A percentile compares a stretch with the other conserved stretches of the same genome.
Evolutionary conservation across 805 yeast genomes (phyloP).

Genomic region (Myxozyma geophila): DNA sequence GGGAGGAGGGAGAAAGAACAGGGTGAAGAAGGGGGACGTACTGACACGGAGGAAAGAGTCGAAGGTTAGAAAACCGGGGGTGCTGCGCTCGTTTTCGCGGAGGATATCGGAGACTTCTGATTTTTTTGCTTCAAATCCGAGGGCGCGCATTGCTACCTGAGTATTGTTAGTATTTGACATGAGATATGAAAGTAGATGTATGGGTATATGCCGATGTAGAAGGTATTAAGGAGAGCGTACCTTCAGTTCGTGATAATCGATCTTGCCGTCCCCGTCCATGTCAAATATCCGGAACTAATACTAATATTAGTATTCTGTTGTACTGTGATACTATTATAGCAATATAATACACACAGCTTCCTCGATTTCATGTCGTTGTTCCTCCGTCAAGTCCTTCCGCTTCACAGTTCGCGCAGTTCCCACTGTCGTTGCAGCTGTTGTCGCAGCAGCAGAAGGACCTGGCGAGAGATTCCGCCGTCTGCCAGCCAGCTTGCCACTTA

Average conservation of each 20-base stretch:
- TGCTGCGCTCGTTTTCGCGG: slow-evolving; percentile 79
- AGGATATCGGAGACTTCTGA: slow-evolving; percentile 78
- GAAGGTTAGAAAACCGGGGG: slow-evolving; percentile 69
- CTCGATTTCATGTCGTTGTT: slow-evolving; percentile 67
- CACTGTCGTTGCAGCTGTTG: slow-evolving; percentile 5
- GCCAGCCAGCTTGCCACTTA: slow-evolving; percentile 19
- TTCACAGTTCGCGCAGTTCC: slow-evolving; percentile 4
- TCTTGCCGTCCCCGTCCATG: slow-evolving; percentile 84
- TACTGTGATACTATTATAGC: background rate
- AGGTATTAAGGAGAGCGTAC: slow-evolving; percentile 20
- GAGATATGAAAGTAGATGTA: background rate
- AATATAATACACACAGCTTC: slow-evolving; percentile 52
- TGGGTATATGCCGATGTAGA: background rate
- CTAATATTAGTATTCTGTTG: background rate
- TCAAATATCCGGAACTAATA: slow-evolving; percentile 76
- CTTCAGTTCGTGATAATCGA: slow-evolving; percentile 91
- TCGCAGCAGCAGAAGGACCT: background rate
- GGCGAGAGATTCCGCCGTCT: slow-evolving; percentile 30
- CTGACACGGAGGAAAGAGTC: slow-evolving; percentile 80
- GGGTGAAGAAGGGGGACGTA: slow-evolving; percentile 46
- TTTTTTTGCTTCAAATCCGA: slow-evolving; percentile 86
- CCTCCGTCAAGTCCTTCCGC: slow-evolving; percentile 49
- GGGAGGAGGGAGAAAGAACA: background rate
- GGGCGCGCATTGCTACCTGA: slow-evolving; percentile 83
- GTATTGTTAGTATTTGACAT: background rate